phyloP scores from a whole-genome alignment of 2,329 filamentous ascomycete genomes.

The Sarocladium strictum region DNA sequence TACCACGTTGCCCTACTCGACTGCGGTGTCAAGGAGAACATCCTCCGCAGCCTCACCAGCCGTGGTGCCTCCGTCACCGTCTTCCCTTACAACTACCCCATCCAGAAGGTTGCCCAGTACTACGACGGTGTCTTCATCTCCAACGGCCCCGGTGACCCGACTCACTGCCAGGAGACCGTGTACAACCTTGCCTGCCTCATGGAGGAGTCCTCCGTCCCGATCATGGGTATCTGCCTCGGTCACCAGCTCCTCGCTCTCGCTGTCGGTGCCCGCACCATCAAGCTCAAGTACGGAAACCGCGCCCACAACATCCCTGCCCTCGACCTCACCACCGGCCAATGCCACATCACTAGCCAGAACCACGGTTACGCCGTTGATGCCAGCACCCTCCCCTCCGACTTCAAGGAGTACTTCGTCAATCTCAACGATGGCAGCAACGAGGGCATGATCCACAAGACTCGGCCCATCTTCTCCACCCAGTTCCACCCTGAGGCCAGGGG shows the following conservation, averaged over 20 bases:
- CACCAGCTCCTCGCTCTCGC: slow-evolving; percentile 94
- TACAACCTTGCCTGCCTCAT: slow-evolving; percentile 89
- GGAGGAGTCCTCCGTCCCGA: slow-evolving; percentile 81
- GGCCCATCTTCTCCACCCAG: slow-evolving; percentile 96
- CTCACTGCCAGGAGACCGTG: slow-evolving; percentile 89
- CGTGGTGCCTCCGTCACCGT: slow-evolving; percentile 89
- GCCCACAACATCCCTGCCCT: slow-evolving; percentile 97
- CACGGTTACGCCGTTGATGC: slow-evolving; percentile 95
- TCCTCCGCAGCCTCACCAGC: slow-evolving; percentile 86
- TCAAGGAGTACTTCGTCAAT: slow-evolving; percentile 98
- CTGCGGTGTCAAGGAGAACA: slow-evolving; percentile 99
- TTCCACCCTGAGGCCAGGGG: slow-evolving; percentile 99
- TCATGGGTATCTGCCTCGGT: slow-evolving; percentile 97
- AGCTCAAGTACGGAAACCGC: slow-evolving; percentile 98
- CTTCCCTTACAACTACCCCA: slow-evolving; percentile 94
- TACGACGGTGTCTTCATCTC: slow-evolving; percentile 99
- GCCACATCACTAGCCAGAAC: slow-evolving; percentile 98
- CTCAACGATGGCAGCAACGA: slow-evolving; percentile 97
- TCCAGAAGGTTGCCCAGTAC: slow-evolving; percentile 96
- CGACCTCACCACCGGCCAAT: slow-evolving; percentile 90
- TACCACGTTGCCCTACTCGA: slow-evolving; percentile 93
- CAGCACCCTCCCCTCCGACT: slow-evolving; percentile 73
- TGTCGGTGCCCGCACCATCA: slow-evolving; percentile 82
- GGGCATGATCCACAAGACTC: slow-evolving; percentile 91
- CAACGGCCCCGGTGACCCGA: slow-evolving; percentile 96